These are phyloP conservation scores for Exobasidium rhododendri DNA, from an alignment of 1,284 basidiomycete species.

Conservation along the genomic window DNA sequence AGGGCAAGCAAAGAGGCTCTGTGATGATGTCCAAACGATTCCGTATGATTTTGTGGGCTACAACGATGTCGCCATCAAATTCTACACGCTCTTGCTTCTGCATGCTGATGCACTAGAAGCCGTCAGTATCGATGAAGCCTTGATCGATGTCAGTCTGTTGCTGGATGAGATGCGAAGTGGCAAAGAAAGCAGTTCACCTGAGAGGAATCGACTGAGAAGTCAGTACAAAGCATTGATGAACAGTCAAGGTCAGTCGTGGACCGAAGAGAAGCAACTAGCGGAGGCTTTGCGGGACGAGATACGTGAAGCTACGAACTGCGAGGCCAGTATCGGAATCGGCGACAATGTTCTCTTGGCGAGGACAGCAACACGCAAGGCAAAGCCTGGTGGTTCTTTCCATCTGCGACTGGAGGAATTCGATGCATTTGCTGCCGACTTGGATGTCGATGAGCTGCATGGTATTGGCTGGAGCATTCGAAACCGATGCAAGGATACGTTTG, in stretches of 20 bases:
- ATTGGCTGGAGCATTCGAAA: slow-evolving; percentile 64
- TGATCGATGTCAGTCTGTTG: slow-evolving; percentile 78
- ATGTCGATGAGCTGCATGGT: slow-evolving; percentile 81
- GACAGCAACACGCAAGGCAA: slow-evolving; percentile 83
- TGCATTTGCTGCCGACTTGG: slow-evolving; percentile 68
- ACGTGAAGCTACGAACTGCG: slow-evolving; percentile 72
- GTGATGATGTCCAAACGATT: slow-evolving; percentile 65
- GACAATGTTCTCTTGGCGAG: slow-evolving; percentile 89
- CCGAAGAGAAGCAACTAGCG: slow-evolving; percentile 61
- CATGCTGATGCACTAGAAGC: slow-evolving; percentile 89
- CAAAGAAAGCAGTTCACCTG: slow-evolving; percentile 13
- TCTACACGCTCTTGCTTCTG: slow-evolving; percentile 85
- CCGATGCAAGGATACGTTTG: slow-evolving; percentile 66
- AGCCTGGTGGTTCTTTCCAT: slow-evolving; percentile 80
- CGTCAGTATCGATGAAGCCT: slow-evolving; percentile 91
- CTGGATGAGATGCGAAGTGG: slow-evolving; percentile 55
- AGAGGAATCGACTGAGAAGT: slow-evolving; percentile 13
- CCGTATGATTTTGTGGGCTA: slow-evolving; percentile 78
- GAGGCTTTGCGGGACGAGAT: slow-evolving; percentile 76
- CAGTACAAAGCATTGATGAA: slow-evolving; percentile 11
- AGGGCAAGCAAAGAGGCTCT: slow-evolving; percentile 49
- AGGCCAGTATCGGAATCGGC: slow-evolving; percentile 77
- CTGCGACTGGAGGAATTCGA: slow-evolving; percentile 62
- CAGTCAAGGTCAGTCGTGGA: slow-evolving; percentile 25
- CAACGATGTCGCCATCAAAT: slow-evolving; percentile 66